These are phyloP conservation scores for Pulveroboletus sp. DNA, from an alignment of 768 basidiomycete species.

Conservation along the genomic window DNA sequence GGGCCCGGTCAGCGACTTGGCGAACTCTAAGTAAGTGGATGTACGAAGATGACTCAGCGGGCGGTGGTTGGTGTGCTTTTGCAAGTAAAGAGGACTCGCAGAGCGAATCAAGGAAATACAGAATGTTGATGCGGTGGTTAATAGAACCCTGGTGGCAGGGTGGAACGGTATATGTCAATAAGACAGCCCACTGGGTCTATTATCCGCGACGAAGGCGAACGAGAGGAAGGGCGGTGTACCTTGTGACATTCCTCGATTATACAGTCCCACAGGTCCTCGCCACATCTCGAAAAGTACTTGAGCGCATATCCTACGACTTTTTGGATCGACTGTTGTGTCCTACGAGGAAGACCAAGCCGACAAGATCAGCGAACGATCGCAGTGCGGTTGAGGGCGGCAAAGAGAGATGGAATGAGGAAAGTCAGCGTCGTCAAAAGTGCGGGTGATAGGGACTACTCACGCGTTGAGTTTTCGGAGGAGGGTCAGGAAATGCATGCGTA, in stretches of 20 bases:
- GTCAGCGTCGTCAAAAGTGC: background rate
- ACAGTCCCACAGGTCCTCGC: conserved; percentile 93
- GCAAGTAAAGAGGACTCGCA: conserved; percentile 74
- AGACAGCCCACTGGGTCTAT: background rate
- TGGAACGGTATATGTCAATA: background rate
- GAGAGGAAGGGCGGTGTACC: conserved; percentile 36
- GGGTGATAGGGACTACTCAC: conserved; percentile 29
- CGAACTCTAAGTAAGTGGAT: too few species aligned
- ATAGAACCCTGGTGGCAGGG: conserved; percentile 59
- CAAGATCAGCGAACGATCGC: background rate
- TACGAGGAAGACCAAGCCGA: conserved; percentile 23
- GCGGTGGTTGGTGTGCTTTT: conserved; percentile 47
- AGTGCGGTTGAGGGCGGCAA: background rate
- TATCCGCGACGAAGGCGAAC: background rate
- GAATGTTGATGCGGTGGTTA: conserved; percentile 88
- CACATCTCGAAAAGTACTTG: conserved; percentile 79
- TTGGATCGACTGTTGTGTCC: conserved; percentile 84
- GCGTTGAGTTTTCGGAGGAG: conserved; percentile 63
- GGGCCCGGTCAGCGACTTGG: background rate
- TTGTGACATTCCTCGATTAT: conserved; percentile 88
- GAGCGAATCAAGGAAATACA: conserved; percentile 86
- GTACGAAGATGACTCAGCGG: conserved; percentile 21
- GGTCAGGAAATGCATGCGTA: conserved; percentile 67
- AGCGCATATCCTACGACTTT: conserved; percentile 82
- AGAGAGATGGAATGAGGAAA: too few species aligned